Base-by-base conservation (phyloP, 805 yeast genomes). In the Zygotorulaspora danielsina region DNA sequence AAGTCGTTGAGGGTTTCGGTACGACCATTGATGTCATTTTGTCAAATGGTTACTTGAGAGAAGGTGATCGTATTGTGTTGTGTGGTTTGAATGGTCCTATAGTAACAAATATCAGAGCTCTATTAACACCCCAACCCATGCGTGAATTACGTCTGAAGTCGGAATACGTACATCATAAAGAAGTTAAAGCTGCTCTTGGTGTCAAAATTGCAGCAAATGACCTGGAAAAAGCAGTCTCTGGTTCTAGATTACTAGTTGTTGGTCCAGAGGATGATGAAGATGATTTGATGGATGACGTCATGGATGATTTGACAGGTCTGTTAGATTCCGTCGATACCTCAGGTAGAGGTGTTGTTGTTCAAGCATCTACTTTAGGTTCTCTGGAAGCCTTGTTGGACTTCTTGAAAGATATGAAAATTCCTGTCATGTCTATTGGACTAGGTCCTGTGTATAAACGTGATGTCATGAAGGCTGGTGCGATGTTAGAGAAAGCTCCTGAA, bases 1-100 rank as follows among this genome's bases (percentile, higher is more conserved):
- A 90, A 72, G 97, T 90, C 42, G 81, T 90, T 47, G 98, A 90
- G 75, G 98, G 98, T 75, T 78, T 93, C 44, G 98, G 99, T 71
- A 87, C 95, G 54, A 93, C 99, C 18, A 93, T 93, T 57, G 99
- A 93, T 75, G 98, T 93, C 50, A 87, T 93, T 40, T 72, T 93
- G 50, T 87, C 97, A n/a, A 93, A 93, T 61, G 99, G 99, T 80
- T 72, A 88, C 42, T 70, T 93, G 58, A 76, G 79, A 55, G 99
- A 93, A 64, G 97, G 97, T 65, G 98, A 93, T 57, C 74, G 97
- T 48, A 78, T 93, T 39, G 96, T 93, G 3, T 73, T 93, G 45
- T 93, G 99, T 75, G 99, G 99, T 61, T 76, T 88, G 81, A 90
- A 89, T 61, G 99, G 99, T 24, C 98, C 98, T 5, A 93, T 93